phyloP scores from a whole-genome alignment of 2,329 filamentous ascomycete species.

The Lecanoromycetidae sp. region DNA sequence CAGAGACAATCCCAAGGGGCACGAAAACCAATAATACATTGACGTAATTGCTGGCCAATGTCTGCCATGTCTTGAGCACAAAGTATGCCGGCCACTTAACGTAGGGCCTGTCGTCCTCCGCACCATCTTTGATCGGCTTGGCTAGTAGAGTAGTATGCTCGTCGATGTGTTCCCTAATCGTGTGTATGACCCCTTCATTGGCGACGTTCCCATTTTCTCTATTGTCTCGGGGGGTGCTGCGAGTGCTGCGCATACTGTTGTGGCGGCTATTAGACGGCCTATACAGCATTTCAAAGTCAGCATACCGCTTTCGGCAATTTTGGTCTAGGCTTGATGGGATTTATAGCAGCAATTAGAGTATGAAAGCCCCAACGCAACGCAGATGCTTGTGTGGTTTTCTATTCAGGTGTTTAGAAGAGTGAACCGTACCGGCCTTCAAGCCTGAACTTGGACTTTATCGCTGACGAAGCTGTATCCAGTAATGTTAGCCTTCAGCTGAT shows the following conservation, averaged over 20 bases:
- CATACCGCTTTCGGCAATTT: too few species aligned
- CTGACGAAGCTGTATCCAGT: slow-evolving; percentile 15
- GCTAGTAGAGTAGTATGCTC: slow-evolving; percentile 13
- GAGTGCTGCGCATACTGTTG: slow-evolving; percentile 1
- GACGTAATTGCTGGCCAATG: slow-evolving; percentile 40
- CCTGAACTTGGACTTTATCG: slow-evolving; percentile 17
- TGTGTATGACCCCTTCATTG: not conserved
- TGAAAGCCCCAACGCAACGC: too few species aligned
- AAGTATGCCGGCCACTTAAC: slow-evolving; percentile 29
- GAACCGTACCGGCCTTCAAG: too few species aligned
- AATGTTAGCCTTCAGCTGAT: slow-evolving; percentile 1
- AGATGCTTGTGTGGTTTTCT: too few species aligned
- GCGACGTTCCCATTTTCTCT: not conserved
- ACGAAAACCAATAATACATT: slow-evolving; percentile 65
- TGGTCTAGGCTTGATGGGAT: too few species aligned
- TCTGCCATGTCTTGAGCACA: slow-evolving; percentile 31
- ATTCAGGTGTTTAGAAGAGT: too few species aligned
- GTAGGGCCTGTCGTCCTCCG: slow-evolving; percentile 29
- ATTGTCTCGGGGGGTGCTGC: not conserved
- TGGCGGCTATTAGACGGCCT: slow-evolving; percentile 7
- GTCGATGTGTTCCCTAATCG: slow-evolving; percentile 15
- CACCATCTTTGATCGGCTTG: slow-evolving; percentile 18
- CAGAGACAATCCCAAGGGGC: slow-evolving; percentile 59
- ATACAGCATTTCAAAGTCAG: not conserved
- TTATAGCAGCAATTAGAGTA: too few species aligned